Conservation (phyloP, 1,284 basidiomycete species). For the Quambalaria eucalypti region DNA sequence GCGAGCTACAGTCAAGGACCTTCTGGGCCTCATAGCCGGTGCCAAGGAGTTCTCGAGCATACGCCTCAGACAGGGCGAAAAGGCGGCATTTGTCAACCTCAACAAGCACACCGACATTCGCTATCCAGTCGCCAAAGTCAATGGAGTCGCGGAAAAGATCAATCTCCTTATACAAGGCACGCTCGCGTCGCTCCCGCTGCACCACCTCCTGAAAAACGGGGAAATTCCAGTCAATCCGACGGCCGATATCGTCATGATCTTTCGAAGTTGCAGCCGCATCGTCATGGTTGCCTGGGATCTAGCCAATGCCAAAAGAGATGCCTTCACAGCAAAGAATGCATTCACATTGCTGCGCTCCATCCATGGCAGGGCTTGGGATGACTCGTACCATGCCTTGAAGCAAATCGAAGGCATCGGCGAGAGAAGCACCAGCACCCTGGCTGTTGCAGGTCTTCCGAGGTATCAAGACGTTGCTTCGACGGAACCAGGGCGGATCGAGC, state of each 20-base stretch:
- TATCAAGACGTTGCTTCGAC: constrained; percentile 13
- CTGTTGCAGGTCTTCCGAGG: constrained; percentile 18
- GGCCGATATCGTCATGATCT: constrained; percentile 14
- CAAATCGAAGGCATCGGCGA: constrained; percentile 72
- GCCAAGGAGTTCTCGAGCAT: constrained; percentile 43
- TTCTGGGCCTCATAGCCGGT: constrained; percentile 22
- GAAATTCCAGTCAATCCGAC: constrained; percentile 8
- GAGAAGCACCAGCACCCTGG: constrained; percentile 52
- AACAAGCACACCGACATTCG: constrained; percentile 29
- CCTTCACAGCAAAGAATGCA: neutral
- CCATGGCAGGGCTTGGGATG: constrained; percentile 73
- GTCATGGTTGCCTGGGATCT: constrained; percentile 4
- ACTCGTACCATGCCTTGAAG: constrained; percentile 64
- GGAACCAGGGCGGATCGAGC: constrained; percentile 20
- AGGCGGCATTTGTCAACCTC: constrained; percentile 15
- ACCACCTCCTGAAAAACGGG: constrained; percentile 18
- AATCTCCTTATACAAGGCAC: constrained; percentile 29
- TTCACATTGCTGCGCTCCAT: constrained; percentile 48
- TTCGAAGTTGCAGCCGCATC: constrained; percentile 18
- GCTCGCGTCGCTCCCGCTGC: neutral
- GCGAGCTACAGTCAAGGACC: constrained; percentile 4
- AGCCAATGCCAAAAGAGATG: neutral
- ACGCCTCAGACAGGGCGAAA: constrained; percentile 46
- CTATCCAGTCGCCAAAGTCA: constrained; percentile 25
- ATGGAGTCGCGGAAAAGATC: constrained; percentile 24